phyloP scores from a whole-genome alignment of 2,329 filamentous ascomycete species.

The Drechslerella dactyloides region DNA sequence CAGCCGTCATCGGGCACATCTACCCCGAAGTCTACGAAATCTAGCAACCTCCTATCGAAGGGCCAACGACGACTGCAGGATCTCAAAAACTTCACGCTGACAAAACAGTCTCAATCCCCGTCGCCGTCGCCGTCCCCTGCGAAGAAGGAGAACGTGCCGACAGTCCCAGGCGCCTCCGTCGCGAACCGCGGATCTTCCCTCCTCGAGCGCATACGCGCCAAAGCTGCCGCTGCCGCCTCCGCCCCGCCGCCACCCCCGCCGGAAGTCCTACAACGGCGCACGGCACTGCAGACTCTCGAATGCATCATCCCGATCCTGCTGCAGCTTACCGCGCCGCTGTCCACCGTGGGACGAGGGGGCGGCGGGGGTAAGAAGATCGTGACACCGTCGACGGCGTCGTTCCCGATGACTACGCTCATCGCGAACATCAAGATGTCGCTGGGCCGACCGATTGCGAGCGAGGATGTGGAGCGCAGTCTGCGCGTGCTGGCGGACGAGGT shows the following conservation, averaged over 20 bases:
- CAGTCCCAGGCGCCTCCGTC: constrained; percentile 27
- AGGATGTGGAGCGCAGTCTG: constrained; percentile 34
- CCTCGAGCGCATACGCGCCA: constrained; percentile 34
- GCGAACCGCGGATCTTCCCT: constrained; percentile 30
- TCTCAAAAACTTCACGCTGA: constrained; percentile 35
- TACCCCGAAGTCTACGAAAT: constrained; percentile 31
- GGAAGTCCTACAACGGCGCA: constrained; percentile 28
- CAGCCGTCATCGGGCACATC: not conserved
- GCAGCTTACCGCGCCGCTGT: constrained; percentile 26
- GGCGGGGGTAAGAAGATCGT: constrained; percentile 15
- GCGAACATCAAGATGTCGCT: constrained; percentile 40
- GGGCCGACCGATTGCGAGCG: constrained; percentile 34
- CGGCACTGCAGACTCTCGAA: constrained; percentile 40
- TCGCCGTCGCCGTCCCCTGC: constrained; percentile 28
- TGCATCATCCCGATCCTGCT: constrained; percentile 43
- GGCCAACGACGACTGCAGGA: constrained; percentile 36
- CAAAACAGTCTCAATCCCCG: constrained; percentile 16
- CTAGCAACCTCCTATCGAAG: constrained; percentile 20
- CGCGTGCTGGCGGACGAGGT: constrained; percentile 41
- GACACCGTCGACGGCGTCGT: constrained; percentile 38
- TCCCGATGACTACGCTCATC: constrained; percentile 34
- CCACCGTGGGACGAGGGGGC: constrained; percentile 2
- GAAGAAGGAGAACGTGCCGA: constrained; percentile 30
- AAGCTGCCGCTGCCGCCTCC: constrained; percentile 31
- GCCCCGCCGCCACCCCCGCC: constrained; percentile 15